Base-by-base conservation (phyloP, 305 asterid genomes). In the Nicotiana rustica region DNA sequence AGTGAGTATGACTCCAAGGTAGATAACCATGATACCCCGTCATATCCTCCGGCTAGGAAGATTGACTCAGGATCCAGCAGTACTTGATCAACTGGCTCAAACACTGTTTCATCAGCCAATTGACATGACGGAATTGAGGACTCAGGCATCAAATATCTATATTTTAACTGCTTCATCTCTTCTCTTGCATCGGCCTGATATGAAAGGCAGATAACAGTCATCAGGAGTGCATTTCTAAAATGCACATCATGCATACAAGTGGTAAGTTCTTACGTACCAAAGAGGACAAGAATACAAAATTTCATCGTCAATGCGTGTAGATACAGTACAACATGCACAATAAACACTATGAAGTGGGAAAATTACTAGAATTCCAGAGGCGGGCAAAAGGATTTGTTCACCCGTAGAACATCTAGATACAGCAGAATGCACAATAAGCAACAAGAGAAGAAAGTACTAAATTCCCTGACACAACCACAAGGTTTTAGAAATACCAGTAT, bases 41-140 rank as follows among this genome's bases (percentile, higher is more conserved):
- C 92, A 91, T 85, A 85, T 81, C 99, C 98, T 71, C 99, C 98
- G 66, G 92, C 88, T 60, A 96, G 71, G 83, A 89, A 84, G 73
- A 93, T 91, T 41, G 92, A 87, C 10, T 85, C 82, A 66, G 83
- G 82, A 79, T 87, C 84, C 59, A 80, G 84, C 61, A 71, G 69
- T 78, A 80, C 71, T 79, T 87, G 90, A 81, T 88, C 92, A 85
- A 84, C 78, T 80, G 88, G 31, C 73, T 84, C 85, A 18, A 77
- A 21, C 25, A 49, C 85, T 65, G 78, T 61, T 59, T 79, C 91
- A 29, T 65, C 70, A 65, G 19, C 70, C 81, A 65, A 68, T 77
- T 64, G 80, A 67, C 21, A 4, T 12, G 90, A 77, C 73, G 86
- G 60, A 84, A 78, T 68, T 67, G 90, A 84, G 65, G 89, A 91